Evolutionary conservation across 176 grass and related monocot species (phyloP).

Genomic region (Guadua angustifolia): DNA sequence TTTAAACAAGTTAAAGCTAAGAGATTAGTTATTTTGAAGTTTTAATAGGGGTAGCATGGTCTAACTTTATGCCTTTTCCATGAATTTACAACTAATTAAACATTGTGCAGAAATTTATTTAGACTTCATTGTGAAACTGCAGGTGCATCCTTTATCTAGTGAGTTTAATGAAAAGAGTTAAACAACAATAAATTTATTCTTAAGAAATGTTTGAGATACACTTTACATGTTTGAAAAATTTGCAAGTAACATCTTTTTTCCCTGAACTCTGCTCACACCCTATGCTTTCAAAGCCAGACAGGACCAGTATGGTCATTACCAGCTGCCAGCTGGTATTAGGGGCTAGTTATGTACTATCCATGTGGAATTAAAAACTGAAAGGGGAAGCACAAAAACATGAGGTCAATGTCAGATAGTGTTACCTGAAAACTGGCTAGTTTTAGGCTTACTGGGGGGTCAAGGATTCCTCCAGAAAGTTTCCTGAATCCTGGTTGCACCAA

Average conservation of each 20-base stretch:
- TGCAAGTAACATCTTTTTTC: not conserved
- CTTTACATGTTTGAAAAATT: not conserved
- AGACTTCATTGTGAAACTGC: not conserved
- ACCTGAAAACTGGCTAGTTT: not conserved
- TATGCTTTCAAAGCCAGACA: slow-evolving; percentile 18
- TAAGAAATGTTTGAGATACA: not conserved
- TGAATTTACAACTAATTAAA: not conserved
- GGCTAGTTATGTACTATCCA: not conserved
- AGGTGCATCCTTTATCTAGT: not conserved
- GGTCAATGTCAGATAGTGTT: not conserved
- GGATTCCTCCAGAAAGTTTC: not conserved
- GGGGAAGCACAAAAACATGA: not conserved
- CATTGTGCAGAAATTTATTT: not conserved
- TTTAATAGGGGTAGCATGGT: not conserved
- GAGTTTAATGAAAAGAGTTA: too few species aligned
- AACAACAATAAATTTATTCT: too few species aligned
- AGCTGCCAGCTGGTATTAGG: not conserved
- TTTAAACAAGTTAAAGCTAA: not conserved
- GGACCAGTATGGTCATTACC: not conserved
- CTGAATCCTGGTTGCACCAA: not conserved
- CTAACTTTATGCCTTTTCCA: not conserved
- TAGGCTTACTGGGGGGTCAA: not conserved
- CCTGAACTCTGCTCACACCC: not conserved
- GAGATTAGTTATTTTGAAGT: not conserved
- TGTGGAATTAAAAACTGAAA: not conserved